Conservation (phyloP, 2,329 filamentous ascomycete species). For the Paraphaeosphaeria sporulosa region DNA sequence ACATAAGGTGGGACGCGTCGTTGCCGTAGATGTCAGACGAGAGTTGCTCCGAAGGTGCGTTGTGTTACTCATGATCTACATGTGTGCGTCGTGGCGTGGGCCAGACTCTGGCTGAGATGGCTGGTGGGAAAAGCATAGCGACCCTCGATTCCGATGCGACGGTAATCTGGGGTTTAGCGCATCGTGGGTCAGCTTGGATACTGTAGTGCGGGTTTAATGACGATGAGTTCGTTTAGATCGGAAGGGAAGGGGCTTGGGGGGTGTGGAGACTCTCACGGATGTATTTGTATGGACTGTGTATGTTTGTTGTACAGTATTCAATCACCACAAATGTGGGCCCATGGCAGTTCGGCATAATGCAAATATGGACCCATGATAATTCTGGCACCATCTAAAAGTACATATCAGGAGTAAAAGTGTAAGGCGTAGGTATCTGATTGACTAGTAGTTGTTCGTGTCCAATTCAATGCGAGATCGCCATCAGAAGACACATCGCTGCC, state of each 20-base stretch:
- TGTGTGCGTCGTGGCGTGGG: not conserved
- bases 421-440: no score
- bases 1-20: not conserved
- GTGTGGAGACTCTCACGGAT: not conserved
- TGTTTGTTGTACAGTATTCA: not conserved
- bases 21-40: not conserved
- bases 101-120: not conserved
- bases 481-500: not conserved
- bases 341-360: not conserved
- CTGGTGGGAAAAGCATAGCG: not conserved
- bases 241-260: not conserved
- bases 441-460: no score
- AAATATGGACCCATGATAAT: not conserved
- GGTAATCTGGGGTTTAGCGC: conserved; percentile 1
- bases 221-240: not conserved
- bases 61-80: not conserved
- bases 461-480: no score
- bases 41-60: not conserved
- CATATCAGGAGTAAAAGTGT: no score
- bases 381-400: no score
- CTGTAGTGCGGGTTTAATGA: not conserved
- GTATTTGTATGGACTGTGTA: not conserved
- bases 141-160: not conserved
- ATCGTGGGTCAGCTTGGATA: not conserved
- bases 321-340: not conserved